Conservation (phyloP, 305 asterid species). For the Fraxinus paxiana region DNA sequence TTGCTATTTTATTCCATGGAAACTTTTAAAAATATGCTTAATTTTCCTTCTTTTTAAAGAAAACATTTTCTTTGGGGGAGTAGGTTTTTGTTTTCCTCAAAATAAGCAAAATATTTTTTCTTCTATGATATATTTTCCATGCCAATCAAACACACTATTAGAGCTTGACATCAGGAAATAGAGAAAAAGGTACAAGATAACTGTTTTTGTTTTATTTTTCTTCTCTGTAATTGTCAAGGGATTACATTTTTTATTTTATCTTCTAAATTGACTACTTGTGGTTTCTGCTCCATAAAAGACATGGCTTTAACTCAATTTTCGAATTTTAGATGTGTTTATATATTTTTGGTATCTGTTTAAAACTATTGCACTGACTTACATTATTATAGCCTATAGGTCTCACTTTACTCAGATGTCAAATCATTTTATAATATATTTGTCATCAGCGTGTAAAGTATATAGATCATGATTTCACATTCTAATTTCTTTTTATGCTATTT, state of each 20-base stretch:
- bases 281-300: neutral
- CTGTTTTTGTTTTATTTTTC: neutral
- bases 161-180: neutral
- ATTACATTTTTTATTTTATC: neutral
- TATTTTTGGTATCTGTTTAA: neutral
- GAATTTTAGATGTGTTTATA: neutral
- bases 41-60: neutral
- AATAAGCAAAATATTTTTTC: neutral
- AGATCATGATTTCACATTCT: neutral
- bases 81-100: neutral
- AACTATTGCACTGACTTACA: neutral
- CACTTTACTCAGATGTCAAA: neutral
- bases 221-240: neutral
- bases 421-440: neutral
- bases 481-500: neutral
- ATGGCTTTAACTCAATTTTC: neutral
- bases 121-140: neutral
- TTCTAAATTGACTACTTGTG: neutral
- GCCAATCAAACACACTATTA: neutral
- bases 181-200: neutral
- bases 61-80: neutral
- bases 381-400: neutral
- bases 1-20: neutral
- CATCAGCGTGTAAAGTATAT: neutral
- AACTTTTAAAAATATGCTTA: neutral